Evolutionary conservation across 2,329 filamentous ascomycete genomes (phyloP).

Genomic region (Neoscytalidium dimidiatum): DNA sequence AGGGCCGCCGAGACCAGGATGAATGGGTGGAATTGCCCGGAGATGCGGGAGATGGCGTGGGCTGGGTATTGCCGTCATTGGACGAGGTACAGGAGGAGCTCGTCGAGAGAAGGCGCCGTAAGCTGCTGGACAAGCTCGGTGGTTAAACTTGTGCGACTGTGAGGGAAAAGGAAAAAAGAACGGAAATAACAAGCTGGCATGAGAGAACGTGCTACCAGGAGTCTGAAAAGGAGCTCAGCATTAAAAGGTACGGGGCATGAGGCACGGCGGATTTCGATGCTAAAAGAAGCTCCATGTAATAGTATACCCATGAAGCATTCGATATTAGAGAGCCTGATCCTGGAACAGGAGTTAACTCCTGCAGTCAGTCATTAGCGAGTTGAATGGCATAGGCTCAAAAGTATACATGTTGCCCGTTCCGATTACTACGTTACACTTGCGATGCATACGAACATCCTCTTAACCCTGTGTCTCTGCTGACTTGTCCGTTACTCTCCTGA

Average conservation of each 20-base stretch:
- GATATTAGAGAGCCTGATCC: background rate
- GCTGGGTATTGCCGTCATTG: constrained; percentile 80
- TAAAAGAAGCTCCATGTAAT: background rate
- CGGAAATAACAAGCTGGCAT: background rate
- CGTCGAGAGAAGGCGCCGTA: constrained; percentile 79
- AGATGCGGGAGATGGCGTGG: constrained; percentile 77
- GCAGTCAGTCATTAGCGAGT: background rate
- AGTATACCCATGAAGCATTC: constrained; percentile 2
- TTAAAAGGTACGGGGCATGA: background rate
- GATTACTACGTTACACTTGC: background rate
- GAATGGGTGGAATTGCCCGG: constrained; percentile 85
- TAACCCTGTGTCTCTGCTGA: background rate
- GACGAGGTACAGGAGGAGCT: constrained; percentile 95
- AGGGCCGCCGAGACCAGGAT: constrained; percentile 28
- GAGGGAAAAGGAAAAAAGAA: background rate
- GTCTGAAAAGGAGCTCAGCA: background rate
- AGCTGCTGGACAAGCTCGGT: constrained; percentile 78
- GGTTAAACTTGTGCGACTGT: background rate
- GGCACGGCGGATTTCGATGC: background rate
- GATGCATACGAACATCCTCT: background rate
- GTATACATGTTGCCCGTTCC: background rate
- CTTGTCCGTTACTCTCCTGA: background rate
- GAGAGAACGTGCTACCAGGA: background rate
- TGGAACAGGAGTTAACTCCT: background rate
- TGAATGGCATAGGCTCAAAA: background rate